Base-by-base conservation (phyloP, 140 eudicot genomes). In the Anethum foeniculum region DNA sequence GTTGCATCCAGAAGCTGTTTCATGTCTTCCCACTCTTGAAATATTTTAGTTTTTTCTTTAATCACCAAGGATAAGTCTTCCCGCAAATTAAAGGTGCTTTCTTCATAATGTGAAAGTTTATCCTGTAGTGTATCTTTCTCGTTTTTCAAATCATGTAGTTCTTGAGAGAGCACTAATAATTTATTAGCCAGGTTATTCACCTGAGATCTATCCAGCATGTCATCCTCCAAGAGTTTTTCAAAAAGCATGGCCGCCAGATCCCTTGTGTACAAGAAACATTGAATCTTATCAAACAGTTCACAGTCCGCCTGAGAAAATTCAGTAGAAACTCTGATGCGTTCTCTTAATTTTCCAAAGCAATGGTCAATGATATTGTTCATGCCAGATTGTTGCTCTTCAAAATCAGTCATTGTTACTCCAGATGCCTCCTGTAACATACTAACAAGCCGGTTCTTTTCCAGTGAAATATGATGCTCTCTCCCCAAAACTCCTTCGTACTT, bases 51-150 rank as follows among this genome's bases (percentile, higher is more conserved):
- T 48, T 97, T 97, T 82, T 96, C 93, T 78, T 96, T 93, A 46
- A 93, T 97, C 38, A 97, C 98, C 97, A 91, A 86, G 30, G 99
- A 91, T 83, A 96, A 86, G 71, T 93, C 91, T 82, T 96, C 99
- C 77, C 90, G 87, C 82, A 96, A 83, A 60, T 87, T 47, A 84
- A 85, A 81, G 39, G 88, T 81, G 84, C 90, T 93, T 62, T 91
- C 99, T 88, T 93, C 98, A 10, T 87, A 85, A 76, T 85, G 83
- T 75, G 87, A 91, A 75, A 89, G 88, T 83, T 88, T 88, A 80
- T 82, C 75, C 85, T 85, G 87, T 82, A 90, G 77, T n/a, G 84
- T 68, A 52, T 74, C 86, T 46, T 81, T 86, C 83, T 95, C 93
- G 75, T 87, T 88, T 74, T 88, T 89, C 51, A 85, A 82, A 64